Evolutionary conservation across 2,329 filamentous ascomycete species (phyloP).

Genomic region (Teratosphaeria pseudoeucalypti): DNA sequence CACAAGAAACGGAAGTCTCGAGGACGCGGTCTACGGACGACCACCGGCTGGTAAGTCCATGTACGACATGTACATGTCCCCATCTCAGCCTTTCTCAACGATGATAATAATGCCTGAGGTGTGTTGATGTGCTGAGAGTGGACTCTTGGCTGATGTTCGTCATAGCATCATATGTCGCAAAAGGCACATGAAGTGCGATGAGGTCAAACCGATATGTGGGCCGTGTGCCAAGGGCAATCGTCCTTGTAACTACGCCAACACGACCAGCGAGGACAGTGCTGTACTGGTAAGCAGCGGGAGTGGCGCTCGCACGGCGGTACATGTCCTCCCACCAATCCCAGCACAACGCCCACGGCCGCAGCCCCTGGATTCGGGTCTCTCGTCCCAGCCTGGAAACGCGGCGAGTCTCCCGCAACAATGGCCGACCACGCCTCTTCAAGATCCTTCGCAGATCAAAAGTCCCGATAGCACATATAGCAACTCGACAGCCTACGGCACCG

Average conservation of each 20-base stretch:
- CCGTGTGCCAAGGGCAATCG: conserved; percentile 35
- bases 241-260: conserved; percentile 30
- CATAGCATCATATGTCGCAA: conserved; percentile 20
- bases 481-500: conserved; percentile 23
- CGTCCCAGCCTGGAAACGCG: not conserved
- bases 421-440: conserved; percentile 8
- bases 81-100: not conserved
- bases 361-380: not conserved
- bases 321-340: not conserved
- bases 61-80: too few species aligned
- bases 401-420: not conserved
- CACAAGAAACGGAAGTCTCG: conserved; percentile 23
- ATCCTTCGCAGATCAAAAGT: conserved; percentile 9
- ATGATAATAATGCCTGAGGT: too few species aligned
- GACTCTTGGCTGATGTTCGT: not conserved
- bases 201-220: conserved; percentile 35
- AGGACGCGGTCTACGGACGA: conserved; percentile 19
- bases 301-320: not conserved
- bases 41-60: conserved; percentile 13
- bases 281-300: not conserved
- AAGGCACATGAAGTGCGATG: conserved; percentile 43
- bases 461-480: conserved; percentile 19
- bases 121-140: not conserved
- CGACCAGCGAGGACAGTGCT: not conserved
- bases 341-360: not conserved